Base-by-base conservation (phyloP, 805 yeast genomes). In the Starmerella gropengiesseri region DNA sequence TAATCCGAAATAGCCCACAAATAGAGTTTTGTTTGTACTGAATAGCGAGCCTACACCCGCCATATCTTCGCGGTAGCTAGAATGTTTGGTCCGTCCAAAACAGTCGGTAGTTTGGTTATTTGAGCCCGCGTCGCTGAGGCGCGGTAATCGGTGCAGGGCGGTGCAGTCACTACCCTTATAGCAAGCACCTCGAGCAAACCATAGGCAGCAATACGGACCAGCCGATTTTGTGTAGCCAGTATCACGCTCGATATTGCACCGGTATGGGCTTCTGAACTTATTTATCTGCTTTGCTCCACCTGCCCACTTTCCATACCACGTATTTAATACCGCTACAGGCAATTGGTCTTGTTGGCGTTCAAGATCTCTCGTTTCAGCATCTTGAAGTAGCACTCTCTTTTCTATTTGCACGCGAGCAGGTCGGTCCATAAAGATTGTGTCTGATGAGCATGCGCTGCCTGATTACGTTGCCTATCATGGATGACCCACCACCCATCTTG, bases 221-320 rank as follows among this genome's bases (percentile, higher is more conserved):
- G 60, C 56, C 18, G 67, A 62, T 37, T 66, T 67, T 0, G 96
- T 89, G 44, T 70, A 71, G 0, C 97, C 96, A 0, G 82, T 60
- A 55, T 89, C 95, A 36, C 59, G 55, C 12, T 58, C 66, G 7
- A 81, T 66, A 48, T 77, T 64, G 37, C 89, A 75, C 45, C 77
- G 64, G 52, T 71, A 75, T 26, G 71, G 76, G 72, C 62, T 57
- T 73, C 58, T 62, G 65, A 64, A 63, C 61, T 50, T 47, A 57
- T 32, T 43, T 47, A 36, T 50, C 14, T 57, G 60, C 12, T 62
- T 59, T 45, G 75, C 82, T 12, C 84, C 86, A 0, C 86, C 85
- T 7, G 91, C 75, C 95, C 95, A 87, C 59, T 79, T 80, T 44
- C 79, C 68, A 60, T 75, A 87, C 96, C 96, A 87, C 13, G 84